Evolutionary conservation across 1,139 yeast species (phyloP).

Genomic region (Saccharomyces hybrid): DNA sequence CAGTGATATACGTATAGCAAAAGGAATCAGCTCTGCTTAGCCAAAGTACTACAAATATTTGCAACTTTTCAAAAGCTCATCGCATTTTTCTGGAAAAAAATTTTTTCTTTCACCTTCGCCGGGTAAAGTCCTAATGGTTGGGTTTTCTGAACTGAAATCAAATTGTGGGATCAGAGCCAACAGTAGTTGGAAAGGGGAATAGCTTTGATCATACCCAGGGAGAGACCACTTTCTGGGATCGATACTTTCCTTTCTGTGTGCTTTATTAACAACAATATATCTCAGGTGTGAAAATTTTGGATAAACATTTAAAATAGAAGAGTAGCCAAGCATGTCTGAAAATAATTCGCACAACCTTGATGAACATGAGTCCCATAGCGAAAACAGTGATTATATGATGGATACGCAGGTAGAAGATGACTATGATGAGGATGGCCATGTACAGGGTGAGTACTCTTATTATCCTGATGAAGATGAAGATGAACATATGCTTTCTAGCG

Average conservation of each 20-base stretch:
- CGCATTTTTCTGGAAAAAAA: not conserved
- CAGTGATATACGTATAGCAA: not conserved
- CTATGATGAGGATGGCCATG: constrained; percentile 14
- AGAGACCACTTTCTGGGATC: not conserved
- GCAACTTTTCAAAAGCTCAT: not conserved
- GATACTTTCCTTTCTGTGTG: not conserved
- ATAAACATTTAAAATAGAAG: not conserved
- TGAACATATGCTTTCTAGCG: constrained; percentile 24
- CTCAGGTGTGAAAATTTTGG: not conserved
- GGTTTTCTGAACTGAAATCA: not conserved
- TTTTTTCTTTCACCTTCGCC: not conserved
- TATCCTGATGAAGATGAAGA: constrained; percentile 19
- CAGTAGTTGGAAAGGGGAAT: not conserved
- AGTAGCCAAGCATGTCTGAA: not conserved
- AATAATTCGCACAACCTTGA: constrained; percentile 6
- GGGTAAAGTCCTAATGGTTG: not conserved
- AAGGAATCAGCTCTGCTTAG: not conserved
- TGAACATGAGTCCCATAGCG: constrained; percentile 13
- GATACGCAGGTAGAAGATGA: constrained; percentile 15
- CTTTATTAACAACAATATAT: not conserved
- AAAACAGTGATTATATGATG: constrained; percentile 7
- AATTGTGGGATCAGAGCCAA: not conserved
- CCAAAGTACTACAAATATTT: not conserved
- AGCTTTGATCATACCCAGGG: not conserved
- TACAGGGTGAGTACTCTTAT: constrained; percentile 7